Conservation (phyloP, 305 asterid species). For the Ajuga reptans region DNA sequence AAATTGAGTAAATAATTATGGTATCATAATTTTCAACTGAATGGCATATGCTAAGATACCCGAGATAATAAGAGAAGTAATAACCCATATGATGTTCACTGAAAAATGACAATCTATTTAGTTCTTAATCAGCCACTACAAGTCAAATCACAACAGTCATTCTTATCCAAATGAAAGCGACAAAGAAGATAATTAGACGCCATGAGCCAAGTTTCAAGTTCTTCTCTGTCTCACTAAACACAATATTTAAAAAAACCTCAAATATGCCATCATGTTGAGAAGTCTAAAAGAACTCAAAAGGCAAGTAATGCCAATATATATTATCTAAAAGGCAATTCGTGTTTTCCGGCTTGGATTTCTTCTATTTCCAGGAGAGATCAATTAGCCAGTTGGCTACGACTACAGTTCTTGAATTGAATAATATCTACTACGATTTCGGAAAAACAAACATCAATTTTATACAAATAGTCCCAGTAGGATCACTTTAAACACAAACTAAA, state of each 20-base stretch:
- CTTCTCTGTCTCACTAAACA: background rate
- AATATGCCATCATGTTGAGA: background rate
- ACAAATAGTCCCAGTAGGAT: background rate
- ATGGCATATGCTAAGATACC: constrained; percentile 20
- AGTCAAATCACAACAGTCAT: background rate
- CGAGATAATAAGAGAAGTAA: background rate
- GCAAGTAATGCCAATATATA: background rate
- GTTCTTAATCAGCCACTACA: background rate
- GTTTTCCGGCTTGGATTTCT: background rate
- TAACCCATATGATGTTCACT: background rate
- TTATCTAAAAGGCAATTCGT: background rate
- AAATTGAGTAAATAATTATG: background rate
- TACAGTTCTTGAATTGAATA: too few relatives aligned
- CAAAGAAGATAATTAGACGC: constrained; percentile 7
- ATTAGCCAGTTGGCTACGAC: too few relatives aligned
- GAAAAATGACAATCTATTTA: background rate
- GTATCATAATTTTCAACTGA: constrained; percentile 16
- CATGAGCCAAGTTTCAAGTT: constrained; percentile 12
- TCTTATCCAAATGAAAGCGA: constrained; percentile 17
- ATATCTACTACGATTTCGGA: too few relatives aligned
- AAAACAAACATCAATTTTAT: background rate
- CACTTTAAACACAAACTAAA: background rate
- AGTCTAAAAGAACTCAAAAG: background rate
- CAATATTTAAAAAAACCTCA: constrained; percentile 10
- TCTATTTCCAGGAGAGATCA: background rate